A percentile compares a stretch with the other conserved stretches of the same genome.
Conservation (phyloP, 108 stramenopile species). For the Cylindrotheca fusiformis region DNA sequence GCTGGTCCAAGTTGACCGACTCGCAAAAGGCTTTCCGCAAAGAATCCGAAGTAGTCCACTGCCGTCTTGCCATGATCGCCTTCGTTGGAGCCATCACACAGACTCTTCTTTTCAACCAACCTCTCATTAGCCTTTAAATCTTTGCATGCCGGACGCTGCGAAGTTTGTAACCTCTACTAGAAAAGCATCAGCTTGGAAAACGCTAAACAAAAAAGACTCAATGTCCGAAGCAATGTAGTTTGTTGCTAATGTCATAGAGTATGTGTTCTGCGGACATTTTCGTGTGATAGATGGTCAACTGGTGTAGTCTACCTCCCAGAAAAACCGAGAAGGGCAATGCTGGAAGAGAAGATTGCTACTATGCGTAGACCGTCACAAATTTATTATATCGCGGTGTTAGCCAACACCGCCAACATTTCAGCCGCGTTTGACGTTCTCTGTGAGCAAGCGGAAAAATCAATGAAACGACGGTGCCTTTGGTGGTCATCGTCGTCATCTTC, state of each 20-base stretch:
- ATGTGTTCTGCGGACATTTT: no score
- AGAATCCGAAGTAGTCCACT: slow-evolving; percentile 77
- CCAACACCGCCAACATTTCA: neutral
- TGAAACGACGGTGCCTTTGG: neutral
- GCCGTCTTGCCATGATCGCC: slow-evolving; percentile 91
- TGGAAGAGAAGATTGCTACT: no score
- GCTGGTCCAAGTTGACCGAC: slow-evolving; percentile 38
- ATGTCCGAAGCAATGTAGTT: no score
- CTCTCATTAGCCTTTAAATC: slow-evolving; percentile 37
- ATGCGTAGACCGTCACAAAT: no score
- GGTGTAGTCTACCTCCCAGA: no score
- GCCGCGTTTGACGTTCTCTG: neutral
- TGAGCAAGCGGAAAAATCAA: neutral
- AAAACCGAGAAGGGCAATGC: no score
- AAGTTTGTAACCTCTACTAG: neutral
- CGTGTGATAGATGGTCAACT: no score
- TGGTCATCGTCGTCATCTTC: neutral
- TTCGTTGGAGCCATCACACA: slow-evolving; percentile 80
- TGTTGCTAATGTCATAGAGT: neutral
- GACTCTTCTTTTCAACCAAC: slow-evolving; percentile 79
- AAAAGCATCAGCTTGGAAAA: neutral
- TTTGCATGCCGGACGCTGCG: neutral
- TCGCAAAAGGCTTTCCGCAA: slow-evolving; percentile 42
- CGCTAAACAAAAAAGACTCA: no score
- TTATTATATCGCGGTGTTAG: neutral